Conservation (phyloP, 2,329 filamentous ascomycete species). For the Talaromyces albobiverticillius region DNA sequence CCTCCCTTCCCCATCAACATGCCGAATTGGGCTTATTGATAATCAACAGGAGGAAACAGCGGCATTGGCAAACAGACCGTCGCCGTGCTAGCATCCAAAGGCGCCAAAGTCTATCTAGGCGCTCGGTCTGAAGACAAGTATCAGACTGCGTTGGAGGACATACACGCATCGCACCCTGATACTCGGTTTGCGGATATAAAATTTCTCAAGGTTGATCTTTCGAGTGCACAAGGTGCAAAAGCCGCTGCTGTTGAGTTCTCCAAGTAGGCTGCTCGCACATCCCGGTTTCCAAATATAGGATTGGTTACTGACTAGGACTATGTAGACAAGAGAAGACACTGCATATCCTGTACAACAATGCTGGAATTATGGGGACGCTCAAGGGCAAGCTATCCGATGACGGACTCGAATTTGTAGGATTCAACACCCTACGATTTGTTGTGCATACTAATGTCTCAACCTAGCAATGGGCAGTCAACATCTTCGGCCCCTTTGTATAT, state of each 20-base stretch:
- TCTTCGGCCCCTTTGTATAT: not conserved
- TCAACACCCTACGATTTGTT: not conserved
- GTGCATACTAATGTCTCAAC: not conserved
- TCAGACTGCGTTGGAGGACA: not conserved
- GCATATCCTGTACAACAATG: conserved; percentile 2
- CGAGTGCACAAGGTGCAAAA: not conserved
- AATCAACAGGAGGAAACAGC: not conserved
- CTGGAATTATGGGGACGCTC: not conserved
- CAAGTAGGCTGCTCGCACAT: not conserved
- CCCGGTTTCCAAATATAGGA: not conserved
- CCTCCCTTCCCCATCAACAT: not conserved
- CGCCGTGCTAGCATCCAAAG: not conserved
- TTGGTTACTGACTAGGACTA: not conserved
- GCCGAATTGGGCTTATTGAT: not conserved
- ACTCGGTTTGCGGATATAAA: not conserved
- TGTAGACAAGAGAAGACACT: not conserved
- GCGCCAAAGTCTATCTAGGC: not conserved
- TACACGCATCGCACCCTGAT: not conserved
- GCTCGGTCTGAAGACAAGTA: not conserved
- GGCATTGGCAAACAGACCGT: not conserved
- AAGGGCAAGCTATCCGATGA: conserved; percentile 1
- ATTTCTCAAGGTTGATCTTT: not conserved
- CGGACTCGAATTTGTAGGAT: not conserved
- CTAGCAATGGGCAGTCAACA: conserved; percentile 6
- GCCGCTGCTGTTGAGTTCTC: not conserved